Evolutionary conservation across 2,329 filamentous ascomycete genomes (phyloP).

Genomic region (Calonectria pseudoreteaudii): DNA sequence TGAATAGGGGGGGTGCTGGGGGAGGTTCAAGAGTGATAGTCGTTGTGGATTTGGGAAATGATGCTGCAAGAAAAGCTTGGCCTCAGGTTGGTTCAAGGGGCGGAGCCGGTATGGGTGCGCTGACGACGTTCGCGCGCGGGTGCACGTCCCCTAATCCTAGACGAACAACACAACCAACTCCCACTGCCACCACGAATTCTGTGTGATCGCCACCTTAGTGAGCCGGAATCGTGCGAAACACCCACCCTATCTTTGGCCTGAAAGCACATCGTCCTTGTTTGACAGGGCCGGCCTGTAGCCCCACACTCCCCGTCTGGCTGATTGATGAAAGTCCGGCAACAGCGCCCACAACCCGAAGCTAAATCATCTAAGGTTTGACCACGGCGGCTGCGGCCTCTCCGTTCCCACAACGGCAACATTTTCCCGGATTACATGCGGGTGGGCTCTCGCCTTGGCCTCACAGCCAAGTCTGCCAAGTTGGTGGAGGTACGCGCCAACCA

Average conservation of each 20-base stretch:
- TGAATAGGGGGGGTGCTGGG: background rate
- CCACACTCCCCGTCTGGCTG: background rate
- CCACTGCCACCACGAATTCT: background rate
- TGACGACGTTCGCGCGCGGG: slow-evolving; percentile 7
- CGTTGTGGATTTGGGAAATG: background rate
- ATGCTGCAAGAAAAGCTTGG: background rate
- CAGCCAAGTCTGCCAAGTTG: background rate
- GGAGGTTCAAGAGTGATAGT: background rate
- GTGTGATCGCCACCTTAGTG: background rate
- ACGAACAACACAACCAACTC: background rate
- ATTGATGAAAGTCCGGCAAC: background rate
- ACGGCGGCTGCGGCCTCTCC: background rate
- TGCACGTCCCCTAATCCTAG: background rate
- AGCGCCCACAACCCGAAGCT: background rate
- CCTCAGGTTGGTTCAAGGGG: background rate
- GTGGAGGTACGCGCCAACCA: background rate
- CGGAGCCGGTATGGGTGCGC: background rate
- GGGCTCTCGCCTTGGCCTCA: background rate
- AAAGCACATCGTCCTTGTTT: background rate
- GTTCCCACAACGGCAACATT: background rate
- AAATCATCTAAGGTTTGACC: background rate
- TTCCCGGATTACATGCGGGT: background rate
- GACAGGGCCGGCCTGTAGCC: background rate
- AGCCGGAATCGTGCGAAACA: background rate
- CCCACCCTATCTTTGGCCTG: background rate